Evolutionary conservation across 2,329 filamentous ascomycete species (phyloP).

Genomic region (Exophiala phaeomuriformis): DNA sequence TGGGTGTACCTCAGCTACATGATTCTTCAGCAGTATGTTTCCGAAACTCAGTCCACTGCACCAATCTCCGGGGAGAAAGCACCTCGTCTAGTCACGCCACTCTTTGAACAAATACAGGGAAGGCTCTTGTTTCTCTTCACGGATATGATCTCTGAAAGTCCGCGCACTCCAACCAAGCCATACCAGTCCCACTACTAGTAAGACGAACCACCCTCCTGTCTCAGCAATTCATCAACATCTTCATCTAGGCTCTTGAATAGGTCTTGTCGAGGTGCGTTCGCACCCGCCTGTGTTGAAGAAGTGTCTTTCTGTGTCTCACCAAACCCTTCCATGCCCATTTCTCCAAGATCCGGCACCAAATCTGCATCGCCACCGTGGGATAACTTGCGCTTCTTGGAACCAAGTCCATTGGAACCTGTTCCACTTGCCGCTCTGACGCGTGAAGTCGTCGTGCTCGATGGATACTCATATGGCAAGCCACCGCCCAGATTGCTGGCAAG

Average conservation of each 20-base stretch:
- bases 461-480: not conserved
- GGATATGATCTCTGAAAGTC: too few species aligned
- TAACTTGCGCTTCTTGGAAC: conserved; percentile 45
- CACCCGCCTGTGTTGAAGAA: not conserved
- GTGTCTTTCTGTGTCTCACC: conserved; percentile 1
- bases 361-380: conserved; percentile 36
- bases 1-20: too few species aligned
- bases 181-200: not conserved
- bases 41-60: too few species aligned
- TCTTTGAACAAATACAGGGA: too few species aligned
- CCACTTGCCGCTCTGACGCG: conserved; percentile 13
- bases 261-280: conserved; percentile 34
- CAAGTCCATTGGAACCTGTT: conserved; percentile 29
- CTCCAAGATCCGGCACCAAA: conserved; percentile 34
- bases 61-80: too few species aligned
- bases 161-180: too few species aligned
- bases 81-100: too few species aligned
- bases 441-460: conserved; percentile 15
- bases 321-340: conserved; percentile 25
- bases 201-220: conserved; percentile 36
- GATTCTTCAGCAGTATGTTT: too few species aligned
- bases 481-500: not conserved
- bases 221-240: conserved; percentile 54
- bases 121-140: too few species aligned
- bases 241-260: conserved; percentile 53